Percentiles rank a stretch among this genome's conserved stretches.
Evolutionary conservation across 169 alveolate species (phyloP).

Genomic region (Hammondia hammondi): DNA sequence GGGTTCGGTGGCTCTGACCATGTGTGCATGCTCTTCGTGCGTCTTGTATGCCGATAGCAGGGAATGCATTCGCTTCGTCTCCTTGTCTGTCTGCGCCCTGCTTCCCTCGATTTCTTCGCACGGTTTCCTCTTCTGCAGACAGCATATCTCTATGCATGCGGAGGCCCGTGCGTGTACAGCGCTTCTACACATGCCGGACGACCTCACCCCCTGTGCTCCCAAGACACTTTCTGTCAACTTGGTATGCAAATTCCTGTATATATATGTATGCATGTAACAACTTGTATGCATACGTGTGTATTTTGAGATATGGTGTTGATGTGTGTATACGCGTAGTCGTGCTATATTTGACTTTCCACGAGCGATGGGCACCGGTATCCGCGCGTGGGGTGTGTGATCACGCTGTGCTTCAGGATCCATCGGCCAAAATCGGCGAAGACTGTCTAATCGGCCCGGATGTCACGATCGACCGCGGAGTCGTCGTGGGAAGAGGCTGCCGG

Average conservation of each 20-base stretch:
- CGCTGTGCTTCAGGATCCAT: constrained; percentile 58
- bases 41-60: no score
- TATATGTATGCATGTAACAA: neutral
- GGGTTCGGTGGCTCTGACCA: no score
- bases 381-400: neutral
- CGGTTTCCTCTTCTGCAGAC: neutral
- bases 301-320: neutral
- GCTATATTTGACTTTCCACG: no score
- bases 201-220: neutral
- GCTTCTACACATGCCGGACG: neutral
- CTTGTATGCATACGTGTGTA: no score
- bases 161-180: neutral
- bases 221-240: neutral
- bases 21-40: no score
- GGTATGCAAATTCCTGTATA: neutral
- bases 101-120: neutral
- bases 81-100: neutral
- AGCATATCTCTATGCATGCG: neutral
- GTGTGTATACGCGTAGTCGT: neutral
- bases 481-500: constrained; percentile 92
- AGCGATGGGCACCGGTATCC: no score
- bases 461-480: constrained; percentile 91
- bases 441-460: constrained; percentile 93
- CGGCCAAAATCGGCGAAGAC: constrained; percentile 86
- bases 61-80: neutral